These are phyloP conservation scores for Haplographium delicatum DNA, from an alignment of 495 filamentous ascomycete genomes.

Conservation along the genomic window DNA sequence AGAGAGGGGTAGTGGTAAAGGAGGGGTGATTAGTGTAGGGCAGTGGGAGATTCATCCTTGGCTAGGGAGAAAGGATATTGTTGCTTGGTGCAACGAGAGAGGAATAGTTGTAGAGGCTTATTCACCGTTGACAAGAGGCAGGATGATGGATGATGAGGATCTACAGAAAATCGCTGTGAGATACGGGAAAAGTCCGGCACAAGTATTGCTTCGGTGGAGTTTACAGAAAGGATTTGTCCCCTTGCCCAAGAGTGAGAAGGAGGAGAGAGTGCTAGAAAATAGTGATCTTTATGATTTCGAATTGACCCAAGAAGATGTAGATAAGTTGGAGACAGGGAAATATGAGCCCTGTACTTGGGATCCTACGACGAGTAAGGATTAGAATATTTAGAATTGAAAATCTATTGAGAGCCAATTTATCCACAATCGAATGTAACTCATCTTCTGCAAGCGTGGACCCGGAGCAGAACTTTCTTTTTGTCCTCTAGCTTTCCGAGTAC, in stretches of 20 bases:
- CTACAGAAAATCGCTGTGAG: conserved; percentile 56
- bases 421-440: no score
- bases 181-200: conserved; percentile 64
- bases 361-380: no score
- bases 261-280: conserved; percentile 65
- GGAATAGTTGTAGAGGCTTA: conserved; percentile 74
- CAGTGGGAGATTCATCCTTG: conserved; percentile 89
- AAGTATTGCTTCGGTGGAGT: conserved; percentile 79
- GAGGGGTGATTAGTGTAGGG: conserved; percentile 72
- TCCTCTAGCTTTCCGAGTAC: no score
- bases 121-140: conserved; percentile 63
- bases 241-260: conserved; percentile 67
- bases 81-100: conserved; percentile 63
- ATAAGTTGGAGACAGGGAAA: conserved; percentile 42
- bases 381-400: no score
- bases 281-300: conserved; percentile 75
- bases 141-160: conserved; percentile 57
- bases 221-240: conserved; percentile 72
- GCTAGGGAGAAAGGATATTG: conserved; percentile 67
- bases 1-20: conserved; percentile 50
- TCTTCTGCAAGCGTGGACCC: no score
- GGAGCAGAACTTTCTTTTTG: no score
- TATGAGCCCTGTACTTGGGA: conserved; percentile 70
- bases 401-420: no score
- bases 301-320: conserved; percentile 53